phyloP scores from a whole-genome alignment of 129 eudicot genomes.

The Centella asiatica region DNA sequence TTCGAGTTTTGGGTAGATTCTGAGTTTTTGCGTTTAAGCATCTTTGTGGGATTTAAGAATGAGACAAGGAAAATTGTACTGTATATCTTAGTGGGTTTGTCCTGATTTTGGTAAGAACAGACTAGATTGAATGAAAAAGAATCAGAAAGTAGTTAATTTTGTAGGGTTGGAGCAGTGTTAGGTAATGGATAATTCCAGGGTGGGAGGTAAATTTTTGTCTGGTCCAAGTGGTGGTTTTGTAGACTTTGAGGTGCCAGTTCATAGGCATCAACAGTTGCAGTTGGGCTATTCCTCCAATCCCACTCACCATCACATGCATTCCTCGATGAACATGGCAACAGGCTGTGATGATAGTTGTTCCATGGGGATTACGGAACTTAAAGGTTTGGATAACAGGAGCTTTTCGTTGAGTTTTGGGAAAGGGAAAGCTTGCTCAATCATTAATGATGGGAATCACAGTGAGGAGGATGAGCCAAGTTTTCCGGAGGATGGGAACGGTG shows the following conservation, averaged over 20 bases:
- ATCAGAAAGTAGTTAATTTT: background rate
- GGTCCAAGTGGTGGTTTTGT: slow-evolving; percentile 19
- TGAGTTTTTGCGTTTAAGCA: too few species aligned
- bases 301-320: slow-evolving; percentile 3
- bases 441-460: slow-evolving; percentile 17
- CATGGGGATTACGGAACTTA: slow-evolving; percentile 33
- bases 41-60: too few species aligned
- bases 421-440: slow-evolving; percentile 18
- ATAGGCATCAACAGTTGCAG: slow-evolving; percentile 20
- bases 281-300: slow-evolving; percentile 15
- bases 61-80: too few species aligned
- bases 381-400: slow-evolving; percentile 25
- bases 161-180: background rate
- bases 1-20: too few species aligned
- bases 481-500: slow-evolving; percentile 33
- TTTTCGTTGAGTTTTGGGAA: slow-evolving; percentile 37
- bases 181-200: slow-evolving; percentile 13
- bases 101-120: too few species aligned
- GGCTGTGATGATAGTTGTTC: slow-evolving; percentile 32
- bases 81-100: too few species aligned
- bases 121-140: too few species aligned
- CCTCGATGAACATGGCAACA: slow-evolving; percentile 24
- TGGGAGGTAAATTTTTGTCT: slow-evolving; percentile 21
- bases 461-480: slow-evolving; percentile 58
- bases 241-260: slow-evolving; percentile 20